Percentiles rank a stretch among this genome's conserved stretches.
Evolutionary conservation across 768 basidiomycete genomes (phyloP).

Genomic region (Gloeostereum incarnatum): DNA sequence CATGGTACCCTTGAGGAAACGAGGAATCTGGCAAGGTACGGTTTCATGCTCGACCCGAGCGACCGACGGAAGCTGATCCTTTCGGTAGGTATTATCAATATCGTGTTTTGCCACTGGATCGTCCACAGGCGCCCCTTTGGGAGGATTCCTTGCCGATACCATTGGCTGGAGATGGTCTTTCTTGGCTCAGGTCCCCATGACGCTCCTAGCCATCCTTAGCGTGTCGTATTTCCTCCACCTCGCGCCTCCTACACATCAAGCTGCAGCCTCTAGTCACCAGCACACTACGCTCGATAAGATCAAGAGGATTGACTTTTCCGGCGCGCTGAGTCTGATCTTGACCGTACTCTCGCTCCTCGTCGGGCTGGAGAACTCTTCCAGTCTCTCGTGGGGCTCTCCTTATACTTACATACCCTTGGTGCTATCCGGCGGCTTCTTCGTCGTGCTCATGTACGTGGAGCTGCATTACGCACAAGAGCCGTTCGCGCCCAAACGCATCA

Average conservation of each 20-base stretch:
- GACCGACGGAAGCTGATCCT: background rate
- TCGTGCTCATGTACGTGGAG: slow-evolving; percentile 37
- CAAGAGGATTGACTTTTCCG: slow-evolving; percentile 53
- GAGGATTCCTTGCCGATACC: slow-evolving; percentile 51
- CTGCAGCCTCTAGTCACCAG: too few species aligned
- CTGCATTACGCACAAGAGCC: slow-evolving; percentile 44
- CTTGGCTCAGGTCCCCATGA: slow-evolving; percentile 49
- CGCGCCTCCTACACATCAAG: too few species aligned
- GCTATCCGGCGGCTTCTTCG: slow-evolving; percentile 21
- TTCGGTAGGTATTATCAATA: slow-evolving; percentile 41
- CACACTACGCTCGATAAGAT: slow-evolving; percentile 33
- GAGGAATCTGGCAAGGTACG: slow-evolving; percentile 65
- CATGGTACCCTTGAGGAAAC: slow-evolving; percentile 47
- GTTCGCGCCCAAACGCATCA: slow-evolving; percentile 47
- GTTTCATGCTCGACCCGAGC: background rate
- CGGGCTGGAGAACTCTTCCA: slow-evolving; percentile 45
- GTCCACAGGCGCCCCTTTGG: slow-evolving; percentile 51
- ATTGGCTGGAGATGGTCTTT: slow-evolving; percentile 70
- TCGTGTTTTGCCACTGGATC: slow-evolving; percentile 51
- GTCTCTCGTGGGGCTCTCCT: slow-evolving; percentile 34
- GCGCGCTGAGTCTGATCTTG: slow-evolving; percentile 45
- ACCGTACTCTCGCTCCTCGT: slow-evolving; percentile 48
- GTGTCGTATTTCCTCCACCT: slow-evolving; percentile 49
- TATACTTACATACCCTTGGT: slow-evolving; percentile 26
- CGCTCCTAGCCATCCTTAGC: slow-evolving; percentile 39